Percentiles rank a stretch among this genome's conserved stretches.
These are phyloP conservation scores for Oligophagozyma castellii DNA, from an alignment of 1,139 yeast species.

Conservation along the genomic window DNA sequence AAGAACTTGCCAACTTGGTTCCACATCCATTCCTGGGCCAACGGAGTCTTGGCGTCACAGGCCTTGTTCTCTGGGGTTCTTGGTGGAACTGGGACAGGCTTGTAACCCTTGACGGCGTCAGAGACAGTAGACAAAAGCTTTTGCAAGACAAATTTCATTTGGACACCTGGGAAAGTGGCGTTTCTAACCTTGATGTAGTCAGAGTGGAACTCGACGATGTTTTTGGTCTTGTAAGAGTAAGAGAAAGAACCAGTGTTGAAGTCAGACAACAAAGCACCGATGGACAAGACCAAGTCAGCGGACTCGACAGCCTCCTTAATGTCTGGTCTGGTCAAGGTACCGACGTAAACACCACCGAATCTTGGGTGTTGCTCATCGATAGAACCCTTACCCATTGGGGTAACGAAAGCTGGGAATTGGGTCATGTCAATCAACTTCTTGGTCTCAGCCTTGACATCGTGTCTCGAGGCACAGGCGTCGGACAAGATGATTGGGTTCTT, in stretches of 20 bases:
- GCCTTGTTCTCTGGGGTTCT: slow-evolving; percentile 33
- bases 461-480: slow-evolving; percentile 82
- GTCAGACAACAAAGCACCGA: slow-evolving; percentile 77
- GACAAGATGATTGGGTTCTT: slow-evolving; percentile 62
- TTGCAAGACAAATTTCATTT: slow-evolving; percentile 57
- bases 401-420: slow-evolving; percentile 71
- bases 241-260: slow-evolving; percentile 86
- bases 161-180: slow-evolving; percentile 66
- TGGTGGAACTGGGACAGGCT: slow-evolving; percentile 36
- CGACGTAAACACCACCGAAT: slow-evolving; percentile 81
- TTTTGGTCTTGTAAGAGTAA: slow-evolving; percentile 65
- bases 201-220: slow-evolving; percentile 81
- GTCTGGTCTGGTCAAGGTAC: slow-evolving; percentile 62
- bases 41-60: slow-evolving; percentile 25
- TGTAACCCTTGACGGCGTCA: slow-evolving; percentile 29
- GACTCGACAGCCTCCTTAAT: slow-evolving; percentile 65
- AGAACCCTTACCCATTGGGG: slow-evolving; percentile 85
- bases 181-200: slow-evolving; percentile 65
- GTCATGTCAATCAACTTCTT: slow-evolving; percentile 49
- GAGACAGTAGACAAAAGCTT: slow-evolving; percentile 31
- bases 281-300: slow-evolving; percentile 62
- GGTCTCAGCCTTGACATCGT: slow-evolving; percentile 51
- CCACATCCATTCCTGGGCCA: slow-evolving; percentile 78
- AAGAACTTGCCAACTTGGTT: slow-evolving; percentile 60
- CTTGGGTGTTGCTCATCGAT: slow-evolving; percentile 63